phyloP scores from a whole-genome alignment of 1,284 basidiomycete genomes.

The Stygiomarasmius scandens region DNA sequence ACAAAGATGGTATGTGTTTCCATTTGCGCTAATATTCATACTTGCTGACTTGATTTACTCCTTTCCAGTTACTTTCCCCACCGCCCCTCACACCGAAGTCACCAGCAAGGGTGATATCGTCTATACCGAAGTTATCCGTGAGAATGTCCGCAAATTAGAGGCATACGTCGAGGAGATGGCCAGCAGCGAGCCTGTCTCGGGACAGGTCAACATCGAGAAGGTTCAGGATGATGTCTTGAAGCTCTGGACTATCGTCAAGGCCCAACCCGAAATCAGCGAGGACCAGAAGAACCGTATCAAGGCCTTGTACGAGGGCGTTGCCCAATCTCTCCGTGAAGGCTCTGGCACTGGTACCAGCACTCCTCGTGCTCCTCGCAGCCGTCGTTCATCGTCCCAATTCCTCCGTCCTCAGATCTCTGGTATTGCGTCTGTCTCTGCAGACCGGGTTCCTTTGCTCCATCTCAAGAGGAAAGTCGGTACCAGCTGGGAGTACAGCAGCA shows the following conservation, averaged over 20 bases:
- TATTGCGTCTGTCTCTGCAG: constrained; percentile 80
- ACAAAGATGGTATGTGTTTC: constrained; percentile 92
- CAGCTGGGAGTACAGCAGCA: constrained; percentile 96
- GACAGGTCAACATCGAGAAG: constrained; percentile 90
- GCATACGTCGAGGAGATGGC: constrained; percentile 99
- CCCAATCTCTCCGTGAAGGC: constrained; percentile 74
- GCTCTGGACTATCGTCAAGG: constrained; percentile 96
- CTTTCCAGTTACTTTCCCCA: constrained; percentile 89
- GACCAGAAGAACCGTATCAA: constrained; percentile 98
- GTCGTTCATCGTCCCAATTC: constrained; percentile 93
- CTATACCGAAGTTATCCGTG: constrained; percentile 92
- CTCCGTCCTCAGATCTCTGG: constrained; percentile 84
- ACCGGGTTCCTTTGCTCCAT: constrained; percentile 93
- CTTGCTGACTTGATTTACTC: constrained; percentile 9
- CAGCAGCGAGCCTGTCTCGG: constrained; percentile 84
- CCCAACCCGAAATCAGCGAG: constrained; percentile 94
- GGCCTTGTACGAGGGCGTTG: constrained; percentile 94
- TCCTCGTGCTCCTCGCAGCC: constrained; percentile 52
- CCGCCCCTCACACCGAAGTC: constrained; percentile 94
- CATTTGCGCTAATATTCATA: constrained; percentile 1
- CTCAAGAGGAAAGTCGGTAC: constrained; percentile 97
- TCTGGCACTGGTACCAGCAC: constrained; percentile 61
- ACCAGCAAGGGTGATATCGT: constrained; percentile 93
- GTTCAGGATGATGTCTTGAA: constrained; percentile 95
- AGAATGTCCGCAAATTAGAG: constrained; percentile 96